phyloP scores from a whole-genome alignment of 2,329 filamentous ascomycete species.

The Aspergillus udagawae region DNA sequence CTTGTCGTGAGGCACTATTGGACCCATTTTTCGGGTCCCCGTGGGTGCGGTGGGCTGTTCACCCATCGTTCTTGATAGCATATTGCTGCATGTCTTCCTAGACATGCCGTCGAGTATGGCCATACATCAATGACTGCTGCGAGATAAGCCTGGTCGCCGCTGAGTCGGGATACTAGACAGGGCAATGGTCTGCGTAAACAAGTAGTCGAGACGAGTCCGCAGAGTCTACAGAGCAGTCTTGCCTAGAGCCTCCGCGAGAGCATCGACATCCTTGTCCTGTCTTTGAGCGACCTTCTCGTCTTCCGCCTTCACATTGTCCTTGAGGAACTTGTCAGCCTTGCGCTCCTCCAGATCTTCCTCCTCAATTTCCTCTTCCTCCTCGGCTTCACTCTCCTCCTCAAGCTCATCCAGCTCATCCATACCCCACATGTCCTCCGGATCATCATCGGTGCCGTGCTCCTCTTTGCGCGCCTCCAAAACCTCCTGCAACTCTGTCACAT shows the following conservation, averaged over 20 bases:
- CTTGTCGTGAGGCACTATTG: background rate
- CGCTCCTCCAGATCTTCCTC: slow-evolving; percentile 61
- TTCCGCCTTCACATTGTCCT: slow-evolving; percentile 54
- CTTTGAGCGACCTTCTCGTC: slow-evolving; percentile 65
- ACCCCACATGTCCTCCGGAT: slow-evolving; percentile 78
- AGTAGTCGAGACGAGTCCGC: background rate
- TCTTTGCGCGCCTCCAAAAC: slow-evolving; percentile 76
- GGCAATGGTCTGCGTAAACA: background rate
- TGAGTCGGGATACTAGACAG: background rate
- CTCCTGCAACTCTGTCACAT: slow-evolving; percentile 63
- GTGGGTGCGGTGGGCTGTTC: background rate
- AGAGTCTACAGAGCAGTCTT: slow-evolving; percentile 55
- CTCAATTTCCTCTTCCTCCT: slow-evolving; percentile 54
- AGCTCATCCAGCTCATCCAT: slow-evolving; percentile 83
- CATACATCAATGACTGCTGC: background rate
- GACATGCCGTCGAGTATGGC: slow-evolving; percentile 1
- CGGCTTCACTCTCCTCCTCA: slow-evolving; percentile 67
- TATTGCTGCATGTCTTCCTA: background rate
- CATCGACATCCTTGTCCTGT: slow-evolving; percentile 75
- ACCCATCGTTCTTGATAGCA: background rate
- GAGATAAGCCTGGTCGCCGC: background rate
- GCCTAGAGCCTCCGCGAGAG: slow-evolving; percentile 68
- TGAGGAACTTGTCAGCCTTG: slow-evolving; percentile 64
- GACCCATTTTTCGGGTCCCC: background rate
- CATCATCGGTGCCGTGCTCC: slow-evolving; percentile 54